Conservation (phyloP, 139 green algal genomes). For the Chlamydomonas schloesseri region DNA sequence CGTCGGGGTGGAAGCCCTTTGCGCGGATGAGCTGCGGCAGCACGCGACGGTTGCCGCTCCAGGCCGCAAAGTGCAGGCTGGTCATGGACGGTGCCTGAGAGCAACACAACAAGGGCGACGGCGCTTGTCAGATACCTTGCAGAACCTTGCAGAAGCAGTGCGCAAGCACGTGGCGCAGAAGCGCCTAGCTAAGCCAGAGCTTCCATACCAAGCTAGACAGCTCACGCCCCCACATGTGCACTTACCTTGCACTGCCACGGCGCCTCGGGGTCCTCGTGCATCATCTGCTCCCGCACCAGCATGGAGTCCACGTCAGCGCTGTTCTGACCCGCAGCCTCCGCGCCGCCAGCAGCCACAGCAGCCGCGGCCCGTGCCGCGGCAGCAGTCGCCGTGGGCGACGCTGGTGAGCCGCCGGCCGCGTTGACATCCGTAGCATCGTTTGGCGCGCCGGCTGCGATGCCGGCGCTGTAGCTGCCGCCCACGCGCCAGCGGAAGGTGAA, state of each 20-base stretch:
- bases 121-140: too few relatives aligned
- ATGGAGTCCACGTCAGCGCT: slow-evolving; percentile 2
- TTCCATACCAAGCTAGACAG: too few relatives aligned
- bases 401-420: neutral
- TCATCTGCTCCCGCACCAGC: slow-evolving; percentile 36
- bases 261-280: slow-evolving; percentile 40
- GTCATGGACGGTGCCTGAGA: slow-evolving; percentile 23
- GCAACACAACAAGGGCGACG: too few relatives aligned
- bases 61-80: slow-evolving; percentile 33
- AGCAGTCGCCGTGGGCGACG: neutral
- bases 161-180: too few relatives aligned
- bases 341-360: neutral
- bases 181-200: too few relatives aligned
- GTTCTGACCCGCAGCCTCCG: neutral
- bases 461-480: neutral
- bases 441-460: neutral
- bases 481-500: slow-evolving; percentile 36
- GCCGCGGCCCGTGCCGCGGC: too few relatives aligned
- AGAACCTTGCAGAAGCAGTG: too few relatives aligned
- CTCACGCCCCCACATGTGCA: too few relatives aligned
- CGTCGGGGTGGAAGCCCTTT: slow-evolving; percentile 25
- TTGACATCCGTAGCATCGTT: neutral
- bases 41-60: slow-evolving; percentile 19
- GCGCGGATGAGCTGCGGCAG: slow-evolving; percentile 5
- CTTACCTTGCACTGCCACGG: slow-evolving; percentile 41